Percentiles rank a stretch among this genome's conserved stretches.
phyloP scores from a whole-genome alignment of 805 yeast genomes.

The Cyberlindnera maritima region DNA sequence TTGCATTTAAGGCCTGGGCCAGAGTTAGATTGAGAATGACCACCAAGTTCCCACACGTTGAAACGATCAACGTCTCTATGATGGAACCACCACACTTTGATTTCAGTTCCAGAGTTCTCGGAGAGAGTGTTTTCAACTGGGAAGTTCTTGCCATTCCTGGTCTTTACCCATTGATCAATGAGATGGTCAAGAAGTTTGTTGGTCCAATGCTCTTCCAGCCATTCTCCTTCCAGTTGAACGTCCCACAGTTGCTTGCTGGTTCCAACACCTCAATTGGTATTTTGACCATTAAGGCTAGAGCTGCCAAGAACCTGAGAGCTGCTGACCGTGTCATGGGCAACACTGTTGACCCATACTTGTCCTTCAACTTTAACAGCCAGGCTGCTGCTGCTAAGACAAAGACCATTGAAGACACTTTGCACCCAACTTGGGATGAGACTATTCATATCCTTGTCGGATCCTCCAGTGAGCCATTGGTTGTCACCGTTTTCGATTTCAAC shows the following conservation, averaged over 20 bases:
- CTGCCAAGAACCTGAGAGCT: constrained; percentile 68
- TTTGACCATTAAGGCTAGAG: constrained; percentile 61
- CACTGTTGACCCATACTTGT: constrained; percentile 87
- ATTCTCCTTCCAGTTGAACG: constrained; percentile 86
- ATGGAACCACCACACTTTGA: constrained; percentile 88
- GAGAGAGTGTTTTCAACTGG: constrained; percentile 82
- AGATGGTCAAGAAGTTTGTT: constrained; percentile 78
- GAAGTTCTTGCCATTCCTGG: constrained; percentile 90
- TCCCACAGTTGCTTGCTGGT: constrained; percentile 88
- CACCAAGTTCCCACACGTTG: constrained; percentile 88
- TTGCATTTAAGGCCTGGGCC: constrained; percentile 69
- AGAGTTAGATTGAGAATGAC: constrained; percentile 88
- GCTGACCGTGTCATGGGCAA: constrained; percentile 64
- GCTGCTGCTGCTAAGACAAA: constrained; percentile 72
- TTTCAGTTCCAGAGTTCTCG: constrained; percentile 67
- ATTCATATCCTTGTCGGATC: constrained; percentile 66
- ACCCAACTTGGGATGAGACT: constrained; percentile 85
- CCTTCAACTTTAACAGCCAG: constrained; percentile 57
- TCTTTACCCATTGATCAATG: constrained; percentile 73
- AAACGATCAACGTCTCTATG: constrained; percentile 82
- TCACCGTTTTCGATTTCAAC: constrained; percentile 74
- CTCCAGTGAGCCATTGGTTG: constrained; percentile 77
- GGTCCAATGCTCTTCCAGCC: constrained; percentile 91
- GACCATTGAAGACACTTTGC: constrained; percentile 59
- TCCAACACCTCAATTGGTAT: constrained; percentile 88